These are phyloP conservation scores for Yamadazyma siamensis DNA, from an alignment of 1,139 yeast genomes.

Conservation along the genomic window DNA sequence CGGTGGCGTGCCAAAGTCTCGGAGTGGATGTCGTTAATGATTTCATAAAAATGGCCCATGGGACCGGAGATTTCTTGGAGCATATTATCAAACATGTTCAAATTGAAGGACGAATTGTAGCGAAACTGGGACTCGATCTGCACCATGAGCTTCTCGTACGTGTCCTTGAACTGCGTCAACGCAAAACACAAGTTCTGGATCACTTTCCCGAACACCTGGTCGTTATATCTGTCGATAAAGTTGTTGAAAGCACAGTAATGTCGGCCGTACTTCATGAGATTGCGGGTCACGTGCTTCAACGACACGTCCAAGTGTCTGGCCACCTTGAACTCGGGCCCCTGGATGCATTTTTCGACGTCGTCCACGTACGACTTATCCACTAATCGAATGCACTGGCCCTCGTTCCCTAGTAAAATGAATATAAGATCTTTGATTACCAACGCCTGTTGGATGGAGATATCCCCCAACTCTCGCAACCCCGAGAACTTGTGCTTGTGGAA, in stretches of 20 bases:
- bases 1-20: constrained; percentile 22
- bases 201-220: constrained; percentile 60
- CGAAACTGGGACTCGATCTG: constrained; percentile 54
- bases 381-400: constrained; percentile 74
- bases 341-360: constrained; percentile 31
- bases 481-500: constrained; percentile 30
- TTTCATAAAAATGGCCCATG: constrained; percentile 56
- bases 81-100: constrained; percentile 31
- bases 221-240: constrained; percentile 57
- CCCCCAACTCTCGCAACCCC: constrained; percentile 41
- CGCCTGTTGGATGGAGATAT: constrained; percentile 62
- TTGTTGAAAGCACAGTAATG: constrained; percentile 52
- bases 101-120: constrained; percentile 33
- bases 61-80: constrained; percentile 24
- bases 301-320: constrained; percentile 73
- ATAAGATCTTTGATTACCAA: constrained; percentile 68
- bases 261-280: constrained; percentile 61
- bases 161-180: constrained; percentile 46
- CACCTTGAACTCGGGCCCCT: constrained; percentile 74
- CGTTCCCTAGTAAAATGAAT: constrained; percentile 68
- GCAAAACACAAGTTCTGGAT: constrained; percentile 70
- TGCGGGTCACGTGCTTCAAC: constrained; percentile 66
- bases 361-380: constrained; percentile 56
- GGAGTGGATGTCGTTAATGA: constrained; percentile 44
- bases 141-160: constrained; percentile 48